A percentile compares a stretch with the other conserved stretches of the same genome.
Conservation (phyloP, 2,329 filamentous ascomycete genomes). For the Coniochaeta prunicola region DNA sequence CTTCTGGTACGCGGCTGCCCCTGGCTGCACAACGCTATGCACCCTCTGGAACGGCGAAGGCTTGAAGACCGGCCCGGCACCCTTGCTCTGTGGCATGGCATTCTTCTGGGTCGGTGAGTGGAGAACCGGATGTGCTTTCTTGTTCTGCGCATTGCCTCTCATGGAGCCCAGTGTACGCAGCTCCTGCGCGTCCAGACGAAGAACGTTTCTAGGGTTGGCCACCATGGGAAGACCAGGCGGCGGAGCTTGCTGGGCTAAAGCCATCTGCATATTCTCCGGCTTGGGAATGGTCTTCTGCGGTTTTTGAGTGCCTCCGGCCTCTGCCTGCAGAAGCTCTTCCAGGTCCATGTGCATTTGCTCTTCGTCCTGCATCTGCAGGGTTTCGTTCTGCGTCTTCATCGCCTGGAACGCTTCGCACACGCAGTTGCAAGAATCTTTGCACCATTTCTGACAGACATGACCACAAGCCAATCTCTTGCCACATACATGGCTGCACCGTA, state of each 20-base stretch:
- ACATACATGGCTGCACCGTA: constrained; percentile 15
- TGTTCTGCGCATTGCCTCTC: not conserved
- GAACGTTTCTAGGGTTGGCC: not conserved
- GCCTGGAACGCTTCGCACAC: not conserved
- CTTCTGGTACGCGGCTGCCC: not conserved
- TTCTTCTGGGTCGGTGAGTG: constrained; percentile 12
- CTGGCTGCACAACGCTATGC: not conserved
- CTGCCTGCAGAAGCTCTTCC: not conserved
- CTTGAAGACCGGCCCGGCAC: not conserved
- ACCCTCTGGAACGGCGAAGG: not conserved
- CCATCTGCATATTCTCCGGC: not conserved
- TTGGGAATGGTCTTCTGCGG: not conserved
- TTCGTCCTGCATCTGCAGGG: not conserved
- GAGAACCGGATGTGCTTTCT: not conserved
- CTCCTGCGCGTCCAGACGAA: not conserved
- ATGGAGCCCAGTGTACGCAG: not conserved
- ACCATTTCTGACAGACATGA: not conserved
- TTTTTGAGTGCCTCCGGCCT: not conserved
- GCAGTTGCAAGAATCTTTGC: constrained; percentile 2
- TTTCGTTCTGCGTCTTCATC: not conserved
- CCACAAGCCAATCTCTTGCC: constrained; percentile 6
- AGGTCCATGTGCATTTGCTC: not conserved
- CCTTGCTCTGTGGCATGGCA: constrained; percentile 8
- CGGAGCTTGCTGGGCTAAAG: not conserved
- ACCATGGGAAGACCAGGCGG: not conserved